A percentile compares a stretch with the other conserved stretches of the same genome.
phyloP scores from a whole-genome alignment of 306 rosid species.

The Psophocarpus tetragonolobus region DNA sequence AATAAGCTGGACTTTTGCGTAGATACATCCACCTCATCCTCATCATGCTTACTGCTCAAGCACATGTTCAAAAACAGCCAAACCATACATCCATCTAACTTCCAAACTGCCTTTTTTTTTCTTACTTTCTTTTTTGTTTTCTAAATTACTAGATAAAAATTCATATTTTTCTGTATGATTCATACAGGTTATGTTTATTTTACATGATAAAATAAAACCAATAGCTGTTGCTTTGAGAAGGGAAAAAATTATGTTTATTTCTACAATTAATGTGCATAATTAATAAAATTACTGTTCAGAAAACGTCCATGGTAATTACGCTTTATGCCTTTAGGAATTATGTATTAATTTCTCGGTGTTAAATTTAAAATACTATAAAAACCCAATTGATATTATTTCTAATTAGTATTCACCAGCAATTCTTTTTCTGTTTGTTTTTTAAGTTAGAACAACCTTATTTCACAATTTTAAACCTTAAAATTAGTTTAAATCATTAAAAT shows the following conservation, averaged over 20 bases:
- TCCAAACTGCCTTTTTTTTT: not conserved
- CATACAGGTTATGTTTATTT: too few species aligned
- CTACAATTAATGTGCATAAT: too few species aligned
- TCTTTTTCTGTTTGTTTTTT: not conserved
- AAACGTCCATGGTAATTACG: too few species aligned
- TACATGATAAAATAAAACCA: too few species aligned
- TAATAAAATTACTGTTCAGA: too few species aligned
- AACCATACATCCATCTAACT: not conserved
- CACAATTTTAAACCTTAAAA: not conserved
- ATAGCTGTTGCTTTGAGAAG: too few species aligned
- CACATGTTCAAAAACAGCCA: not conserved
- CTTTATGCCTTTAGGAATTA: too few species aligned
- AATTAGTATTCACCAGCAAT: not conserved
- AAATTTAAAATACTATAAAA: too few species aligned
- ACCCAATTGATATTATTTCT: not conserved
- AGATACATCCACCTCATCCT: conserved; percentile 27
- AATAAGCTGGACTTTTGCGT: conserved; percentile 34
- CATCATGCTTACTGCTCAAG: conserved; percentile 19
- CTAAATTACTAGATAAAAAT: not conserved
- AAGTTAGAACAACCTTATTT: not conserved
- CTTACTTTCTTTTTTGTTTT: not conserved
- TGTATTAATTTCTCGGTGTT: too few species aligned
- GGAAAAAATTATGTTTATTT: too few species aligned
- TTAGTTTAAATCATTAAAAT: not conserved
- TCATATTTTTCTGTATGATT: too few species aligned